These are phyloP conservation scores for Chaetomiaceae sp. DNA, from an alignment of 2,329 filamentous ascomycete genomes.

Conservation along the genomic window DNA sequence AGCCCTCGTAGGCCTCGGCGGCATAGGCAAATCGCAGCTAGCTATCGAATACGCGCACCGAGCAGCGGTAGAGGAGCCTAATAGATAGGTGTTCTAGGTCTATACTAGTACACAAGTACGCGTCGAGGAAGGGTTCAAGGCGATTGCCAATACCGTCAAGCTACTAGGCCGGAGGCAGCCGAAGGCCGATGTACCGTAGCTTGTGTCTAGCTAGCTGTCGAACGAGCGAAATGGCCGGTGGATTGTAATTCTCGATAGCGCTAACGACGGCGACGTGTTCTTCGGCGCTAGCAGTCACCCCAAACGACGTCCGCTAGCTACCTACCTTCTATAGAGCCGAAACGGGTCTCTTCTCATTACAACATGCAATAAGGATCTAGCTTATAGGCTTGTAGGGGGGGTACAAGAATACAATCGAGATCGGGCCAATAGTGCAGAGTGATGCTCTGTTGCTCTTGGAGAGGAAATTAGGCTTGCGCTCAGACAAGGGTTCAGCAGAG, in stretches of 20 bases:
- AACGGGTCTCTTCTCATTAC: slow-evolving; percentile 33
- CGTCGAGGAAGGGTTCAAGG: slow-evolving; percentile 31
- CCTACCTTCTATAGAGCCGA: slow-evolving; percentile 28
- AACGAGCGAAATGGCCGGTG: slow-evolving; percentile 29
- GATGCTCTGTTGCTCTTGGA: slow-evolving; percentile 32
- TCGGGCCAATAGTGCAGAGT: slow-evolving; percentile 28
- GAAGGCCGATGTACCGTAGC: slow-evolving; percentile 22
- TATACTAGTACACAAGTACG: slow-evolving; percentile 19
- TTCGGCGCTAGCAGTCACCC: slow-evolving; percentile 14
- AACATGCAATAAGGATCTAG: slow-evolving; percentile 22
- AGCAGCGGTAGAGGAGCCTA: background rate
- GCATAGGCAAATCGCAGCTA: no score
- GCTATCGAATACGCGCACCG: slow-evolving; percentile 13
- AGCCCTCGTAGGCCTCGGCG: no score
- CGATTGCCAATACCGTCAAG: slow-evolving; percentile 30
- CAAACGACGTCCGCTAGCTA: slow-evolving; percentile 16
- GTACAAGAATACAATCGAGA: slow-evolving; percentile 21
- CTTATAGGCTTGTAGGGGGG: slow-evolving; percentile 20
- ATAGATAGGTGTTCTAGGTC: slow-evolving; percentile 11
- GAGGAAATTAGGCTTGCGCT: slow-evolving; percentile 23
- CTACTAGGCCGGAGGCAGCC: slow-evolving; percentile 28
- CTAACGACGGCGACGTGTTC: slow-evolving; percentile 32
- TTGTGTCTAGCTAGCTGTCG: slow-evolving; percentile 32
- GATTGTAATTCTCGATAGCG: slow-evolving; percentile 37
- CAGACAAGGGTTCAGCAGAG: slow-evolving; percentile 13